Base-by-base conservation (phyloP, 768 basidiomycete genomes). In the Austroboletus festivus region DNA sequence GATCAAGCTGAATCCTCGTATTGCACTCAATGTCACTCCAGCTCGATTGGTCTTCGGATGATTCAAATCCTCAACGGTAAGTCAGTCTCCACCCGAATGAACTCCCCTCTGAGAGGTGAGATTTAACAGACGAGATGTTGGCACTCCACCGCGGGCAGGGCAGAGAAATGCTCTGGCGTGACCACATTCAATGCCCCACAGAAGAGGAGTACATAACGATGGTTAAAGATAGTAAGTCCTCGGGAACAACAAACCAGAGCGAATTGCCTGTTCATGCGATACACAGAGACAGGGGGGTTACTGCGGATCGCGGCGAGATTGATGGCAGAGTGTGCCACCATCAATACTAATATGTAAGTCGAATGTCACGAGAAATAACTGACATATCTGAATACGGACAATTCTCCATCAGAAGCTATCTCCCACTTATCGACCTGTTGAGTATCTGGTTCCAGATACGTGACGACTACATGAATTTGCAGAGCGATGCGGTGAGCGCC, bases 171-270 rank as follows among this genome's bases (percentile, higher is more conserved):
- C 78, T 93, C 24, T 99, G 94, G 93, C 76, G 95, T 44, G 95
- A 97, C 58, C 86, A 84, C 7, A 68, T 97, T 10, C 82, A 76
- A 38, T 97, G 94, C 62, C 95, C 95, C 4, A 86, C 86, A 0
- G 95, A 99, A 64, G 88, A 93, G 55, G 90, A 99, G 57, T 99
- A 97, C 58, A 77, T 99, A 41, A 71, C 78, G 1, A 99, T 99
- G 95, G 95, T 95, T 31, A 91, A 92, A 64, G 89, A 93, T 57
- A 99, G 95, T 95, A 57, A 52, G 72, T 68, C 46, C 5, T 30
- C 28, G 19, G 6, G 7, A 10, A n/a, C 9, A 21, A 19, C 42
- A 12, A 19, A 15, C 12, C 7, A 8, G 33, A 24, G 23, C n/a
- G 9, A 19, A 18, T 19, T 44, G 4, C 13, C 12, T 20, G 11